Evolutionary conservation across 108 stramenopile genomes (phyloP).

Genomic region (Cyclotella distinguenda): DNA sequence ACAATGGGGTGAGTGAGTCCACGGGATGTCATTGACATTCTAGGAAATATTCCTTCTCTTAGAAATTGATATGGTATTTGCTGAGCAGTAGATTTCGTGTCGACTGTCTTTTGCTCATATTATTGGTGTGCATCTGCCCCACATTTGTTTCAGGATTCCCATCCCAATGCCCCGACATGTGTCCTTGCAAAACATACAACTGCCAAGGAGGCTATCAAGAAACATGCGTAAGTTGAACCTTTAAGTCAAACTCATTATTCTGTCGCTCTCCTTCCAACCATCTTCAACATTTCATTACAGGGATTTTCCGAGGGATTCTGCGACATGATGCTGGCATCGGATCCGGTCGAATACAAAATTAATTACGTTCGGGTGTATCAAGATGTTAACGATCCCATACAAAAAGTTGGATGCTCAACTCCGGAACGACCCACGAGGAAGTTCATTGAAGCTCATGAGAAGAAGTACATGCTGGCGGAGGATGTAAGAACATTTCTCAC

Average conservation of each 20-base stretch:
- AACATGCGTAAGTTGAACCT: no score
- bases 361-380: constrained; percentile 91
- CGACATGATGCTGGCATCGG: constrained; percentile 61
- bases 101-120: neutral
- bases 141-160: constrained; percentile 77
- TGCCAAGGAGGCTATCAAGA: constrained; percentile 78
- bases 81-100: neutral
- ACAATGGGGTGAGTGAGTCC: constrained; percentile 80
- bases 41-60: no score
- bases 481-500: no score
- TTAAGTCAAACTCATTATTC: no score
- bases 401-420: constrained; percentile 89
- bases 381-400: constrained; percentile 69
- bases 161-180: constrained; percentile 62
- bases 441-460: constrained; percentile 86
- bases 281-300: no score
- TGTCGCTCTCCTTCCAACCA: no score
- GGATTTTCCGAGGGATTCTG: constrained; percentile 91
- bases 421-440: constrained; percentile 84
- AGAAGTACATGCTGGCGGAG: constrained; percentile 69
- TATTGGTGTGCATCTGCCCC: neutral
- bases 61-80: no score
- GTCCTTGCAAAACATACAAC: constrained; percentile 82
- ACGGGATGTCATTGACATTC: neutral
- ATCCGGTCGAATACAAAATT: constrained; percentile 74